Base-by-base conservation (phyloP, 2,329 filamentous ascomycete species). In the Lizonia empirigonia region DNA sequence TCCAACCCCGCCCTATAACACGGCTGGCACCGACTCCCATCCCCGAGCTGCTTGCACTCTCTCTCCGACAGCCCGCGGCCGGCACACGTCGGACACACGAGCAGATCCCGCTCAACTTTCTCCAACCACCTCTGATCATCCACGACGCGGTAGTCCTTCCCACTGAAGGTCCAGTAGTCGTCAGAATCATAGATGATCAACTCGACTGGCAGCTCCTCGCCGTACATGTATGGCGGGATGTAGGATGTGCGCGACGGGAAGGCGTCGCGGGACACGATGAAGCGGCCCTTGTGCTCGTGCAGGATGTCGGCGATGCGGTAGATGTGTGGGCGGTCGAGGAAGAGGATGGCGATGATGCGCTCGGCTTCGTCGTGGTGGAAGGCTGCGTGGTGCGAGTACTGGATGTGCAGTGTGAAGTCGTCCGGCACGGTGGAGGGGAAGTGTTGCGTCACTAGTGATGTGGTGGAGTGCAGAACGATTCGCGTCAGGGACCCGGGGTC, bases 161-260 rank as follows among this genome's bases (percentile, higher is more conserved):
- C 63, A n/a, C 58, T 59, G 44, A 72, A 63, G 3, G 50, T 56
- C 59, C 63, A 71, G 24, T 62, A 65, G 23, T 64, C 38, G 7
- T 64, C 53, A 1, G 69, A 71, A 36, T 67, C 59, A 30, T 72
- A 73, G 44, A 69, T 52, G 7, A 56, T 13, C 12, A 55, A 53
- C 35, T 72, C 68, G 2, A 58, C 45, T 0, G 70, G 70, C 3
- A 54, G 32, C 6, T 70, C 64, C 19, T 73, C 70, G 9, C 70
- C 68, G 16, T 69, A 58, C 67, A 73, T 70, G 35, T 66, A 73
- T 0, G 70, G 70, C 3, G 68, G 68, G 1, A 73, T 73, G 35
- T 58, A 72, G 0, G 55, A 32, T 0, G 38, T 53, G 0, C 57
- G 61, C 3, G 44, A 39, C 0, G 39, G 44, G 26, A 73, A 73